These are phyloP conservation scores for Coemansia sp. DNA, from an alignment of 192 early-diverging fungal genomes.

Conservation along the genomic window DNA sequence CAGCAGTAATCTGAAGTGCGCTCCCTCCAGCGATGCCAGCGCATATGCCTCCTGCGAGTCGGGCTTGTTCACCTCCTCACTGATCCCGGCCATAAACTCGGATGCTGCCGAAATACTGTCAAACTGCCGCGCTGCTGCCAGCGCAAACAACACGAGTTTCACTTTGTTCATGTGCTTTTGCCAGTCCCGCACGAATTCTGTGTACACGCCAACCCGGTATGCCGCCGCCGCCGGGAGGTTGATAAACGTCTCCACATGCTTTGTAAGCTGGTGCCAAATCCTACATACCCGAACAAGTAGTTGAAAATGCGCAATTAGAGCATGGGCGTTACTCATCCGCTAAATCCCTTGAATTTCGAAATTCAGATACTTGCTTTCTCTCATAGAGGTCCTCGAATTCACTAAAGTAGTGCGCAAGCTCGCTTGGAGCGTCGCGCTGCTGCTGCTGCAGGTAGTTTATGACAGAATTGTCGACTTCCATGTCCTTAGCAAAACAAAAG, in stretches of 20 bases:
- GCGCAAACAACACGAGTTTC: constrained; percentile 79
- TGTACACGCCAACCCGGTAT: constrained; percentile 78
- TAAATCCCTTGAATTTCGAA: background rate
- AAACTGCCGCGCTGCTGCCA: constrained; percentile 71
- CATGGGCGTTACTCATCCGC: background rate
- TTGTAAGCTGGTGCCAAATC: constrained; percentile 97
- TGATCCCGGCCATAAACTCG: constrained; percentile 70
- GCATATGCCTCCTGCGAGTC: constrained; percentile 82
- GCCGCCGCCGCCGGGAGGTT: constrained; percentile 71
- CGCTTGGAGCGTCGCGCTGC: constrained; percentile 61
- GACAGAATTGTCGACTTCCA: constrained; percentile 79
- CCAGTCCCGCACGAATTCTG: constrained; percentile 92
- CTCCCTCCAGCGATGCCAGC: constrained; percentile 80
- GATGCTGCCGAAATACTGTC: constrained; percentile 68
- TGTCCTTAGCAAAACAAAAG: constrained; percentile 16
- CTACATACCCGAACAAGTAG: constrained; percentile 55
- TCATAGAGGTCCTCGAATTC: constrained; percentile 94
- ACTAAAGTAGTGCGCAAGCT: constrained; percentile 73
- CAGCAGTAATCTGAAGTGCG: constrained; percentile 75
- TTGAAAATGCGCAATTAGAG: background rate
- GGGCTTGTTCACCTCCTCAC: constrained; percentile 64
- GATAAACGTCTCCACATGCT: constrained; percentile 74
- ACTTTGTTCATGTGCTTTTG: constrained; percentile 93
- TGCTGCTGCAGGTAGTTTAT: constrained; percentile 67
- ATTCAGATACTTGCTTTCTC: constrained; percentile 69